Evolutionary conservation across 192 early-diverging fungal genomes (phyloP), one percentile per base, ranked within the genome.

Genomic region (Cetraspora pellucida): DNA sequence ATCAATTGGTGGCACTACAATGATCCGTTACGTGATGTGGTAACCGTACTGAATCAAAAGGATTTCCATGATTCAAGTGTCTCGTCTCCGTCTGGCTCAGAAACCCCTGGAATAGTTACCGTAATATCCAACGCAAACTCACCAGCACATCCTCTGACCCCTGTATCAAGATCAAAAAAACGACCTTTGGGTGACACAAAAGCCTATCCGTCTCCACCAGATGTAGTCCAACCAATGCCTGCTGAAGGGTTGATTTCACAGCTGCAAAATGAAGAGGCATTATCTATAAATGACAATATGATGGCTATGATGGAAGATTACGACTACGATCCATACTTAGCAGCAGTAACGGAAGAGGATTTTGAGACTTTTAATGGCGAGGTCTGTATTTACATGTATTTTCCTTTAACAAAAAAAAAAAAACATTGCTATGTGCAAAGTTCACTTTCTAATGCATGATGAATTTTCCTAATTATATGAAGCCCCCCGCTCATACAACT

Each of bases 151-250:
- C 16, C 17, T n/a, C 10, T 73, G 5, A 37, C 28, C 1, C 7
- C 69, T 16, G 7, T 13, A 10, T 49, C 46, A 19, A 21, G 27
- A 10, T 46, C 71, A n/a, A 58, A 58, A 23, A 73, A 54, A 30
- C 23, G 37, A 1, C 25, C 71, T 10, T 37, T 27, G 54, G 52
- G 27, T 5, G 68, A 73, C 30, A 54, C 50, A 58, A 54, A 54
- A 21, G 71, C 71, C 9, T 73, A 73, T 8, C 71, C 71, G 13
- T 73, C 71, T 1, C 71, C 71, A 3, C 71, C 71, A 0, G 71
- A 73, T 21, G 71, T 23, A 37, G 23, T 58, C 5, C 49, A 54
- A 54, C 50, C 50, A 14, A 54, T n/a, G 17, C 17, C 69, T 8
- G 31, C 30, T 54, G 69, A 71, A 31, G 10, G 27, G 9, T 23